Percentiles rank a stretch among this genome's conserved stretches.
These are phyloP conservation scores for Theileria annulata DNA, from an alignment of 169 alveolate species.

Conservation along the genomic window DNA sequence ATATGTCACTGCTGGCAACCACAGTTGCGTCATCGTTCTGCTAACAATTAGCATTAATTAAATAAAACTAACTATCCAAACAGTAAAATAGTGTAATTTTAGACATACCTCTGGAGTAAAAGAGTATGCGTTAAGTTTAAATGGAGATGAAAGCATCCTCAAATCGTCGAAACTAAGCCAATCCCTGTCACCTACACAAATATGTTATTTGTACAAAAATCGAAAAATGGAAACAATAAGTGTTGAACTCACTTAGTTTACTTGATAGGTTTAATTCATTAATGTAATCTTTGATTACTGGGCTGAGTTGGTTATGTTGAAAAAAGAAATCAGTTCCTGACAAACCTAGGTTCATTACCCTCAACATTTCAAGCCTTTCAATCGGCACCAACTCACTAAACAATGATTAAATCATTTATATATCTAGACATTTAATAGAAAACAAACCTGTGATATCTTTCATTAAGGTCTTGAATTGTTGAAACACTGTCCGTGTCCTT, in stretches of 20 bases:
- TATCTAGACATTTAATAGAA: too few species aligned
- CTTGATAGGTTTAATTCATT: constrained; percentile 5
- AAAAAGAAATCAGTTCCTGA: constrained; percentile 49
- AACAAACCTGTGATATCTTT: neutral
- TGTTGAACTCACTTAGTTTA: neutral
- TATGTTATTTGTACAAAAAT: neutral
- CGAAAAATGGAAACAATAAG: neutral
- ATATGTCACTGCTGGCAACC: constrained; percentile 53
- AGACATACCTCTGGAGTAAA: constrained; percentile 51
- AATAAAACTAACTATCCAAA: neutral
- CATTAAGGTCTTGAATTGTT: constrained; percentile 5
- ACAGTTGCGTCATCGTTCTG: constrained; percentile 36
- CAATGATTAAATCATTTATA: neutral
- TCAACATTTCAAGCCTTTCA: constrained; percentile 59
- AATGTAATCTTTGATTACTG: constrained; percentile 12
- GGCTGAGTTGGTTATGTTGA: constrained; percentile 13
- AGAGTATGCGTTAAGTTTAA: constrained; percentile 57
- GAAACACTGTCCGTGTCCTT: constrained; percentile 14
- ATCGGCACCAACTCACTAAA: constrained; percentile 45
- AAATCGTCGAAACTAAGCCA: constrained; percentile 42
- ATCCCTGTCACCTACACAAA: constrained; percentile 2
- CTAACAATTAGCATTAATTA: neutral
- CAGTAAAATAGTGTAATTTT: neutral
- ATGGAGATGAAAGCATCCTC: constrained; percentile 56
- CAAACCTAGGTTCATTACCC: constrained; percentile 58